Conservation (phyloP, 352 stramenopile species). For the Globisporangium heterothallicum region DNA sequence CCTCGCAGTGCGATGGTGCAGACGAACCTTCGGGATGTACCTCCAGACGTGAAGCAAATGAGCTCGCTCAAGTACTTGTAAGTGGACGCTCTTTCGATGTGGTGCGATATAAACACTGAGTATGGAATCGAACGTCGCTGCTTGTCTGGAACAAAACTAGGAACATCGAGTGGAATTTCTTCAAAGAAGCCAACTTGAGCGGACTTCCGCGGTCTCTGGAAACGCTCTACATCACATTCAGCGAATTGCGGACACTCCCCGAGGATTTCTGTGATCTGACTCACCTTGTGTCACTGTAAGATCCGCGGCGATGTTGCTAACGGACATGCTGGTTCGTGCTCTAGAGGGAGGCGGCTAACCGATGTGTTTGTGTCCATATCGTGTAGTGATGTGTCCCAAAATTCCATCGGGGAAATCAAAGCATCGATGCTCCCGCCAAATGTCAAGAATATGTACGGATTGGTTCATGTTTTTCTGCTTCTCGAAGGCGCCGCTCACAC, state of each 20-base stretch:
- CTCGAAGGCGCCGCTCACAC: no score
- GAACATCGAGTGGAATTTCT: conserved; percentile 32
- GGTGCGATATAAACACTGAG: not conserved
- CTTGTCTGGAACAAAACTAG: conserved; percentile 15
- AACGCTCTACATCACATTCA: conserved; percentile 18
- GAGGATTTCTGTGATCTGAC: conserved; percentile 18
- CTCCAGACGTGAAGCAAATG: conserved; percentile 16
- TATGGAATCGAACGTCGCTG: not conserved
- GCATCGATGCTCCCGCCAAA: conserved; percentile 14
- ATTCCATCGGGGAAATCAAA: conserved; percentile 10
- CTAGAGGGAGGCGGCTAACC: no score
- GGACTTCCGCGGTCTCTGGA: conserved; percentile 22
- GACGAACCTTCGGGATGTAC: conserved; percentile 11
- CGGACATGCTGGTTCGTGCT: conserved; percentile 1
- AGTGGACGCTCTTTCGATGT: not conserved
- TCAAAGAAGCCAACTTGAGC: conserved; percentile 17
- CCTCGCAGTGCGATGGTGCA: conserved; percentile 3
- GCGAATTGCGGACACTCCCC: conserved; percentile 16
- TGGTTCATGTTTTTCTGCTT: no score
- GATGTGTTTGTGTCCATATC: not conserved
- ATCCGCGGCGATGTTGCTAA: not conserved
- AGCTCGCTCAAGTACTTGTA: conserved; percentile 19
- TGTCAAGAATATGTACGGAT: conserved; percentile 14
- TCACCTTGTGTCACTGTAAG: conserved; percentile 20
- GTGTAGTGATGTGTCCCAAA: conserved; percentile 12